Conservation (phyloP, 192 early-diverging fungal species). For the Lunasporangiospora selenospora region DNA sequence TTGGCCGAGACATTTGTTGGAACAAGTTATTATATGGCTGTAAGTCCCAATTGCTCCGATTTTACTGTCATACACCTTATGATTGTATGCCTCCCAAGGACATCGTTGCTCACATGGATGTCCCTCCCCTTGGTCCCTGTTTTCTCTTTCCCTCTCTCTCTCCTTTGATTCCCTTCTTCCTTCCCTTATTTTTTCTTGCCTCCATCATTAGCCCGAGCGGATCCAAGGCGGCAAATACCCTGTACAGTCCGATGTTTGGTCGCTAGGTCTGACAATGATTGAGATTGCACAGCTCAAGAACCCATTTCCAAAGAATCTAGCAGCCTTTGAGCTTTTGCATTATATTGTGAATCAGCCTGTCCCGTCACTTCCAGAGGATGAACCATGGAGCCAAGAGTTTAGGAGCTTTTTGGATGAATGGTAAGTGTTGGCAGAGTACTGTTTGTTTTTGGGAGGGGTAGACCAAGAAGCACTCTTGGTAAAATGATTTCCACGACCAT, state of each 20-base stretch:
- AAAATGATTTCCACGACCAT: not conserved
- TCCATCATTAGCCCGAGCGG: conserved; percentile 80
- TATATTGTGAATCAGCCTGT: conserved; percentile 92
- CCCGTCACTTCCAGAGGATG: conserved; percentile 74
- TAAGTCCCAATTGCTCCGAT: conserved; percentile 43
- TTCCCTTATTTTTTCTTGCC: not conserved
- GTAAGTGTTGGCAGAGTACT: too few relatives aligned
- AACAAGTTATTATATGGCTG: conserved; percentile 96
- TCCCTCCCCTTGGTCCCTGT: not conserved
- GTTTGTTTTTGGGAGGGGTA: too few relatives aligned
- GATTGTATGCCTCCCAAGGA: not conserved
- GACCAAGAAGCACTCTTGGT: too few relatives aligned
- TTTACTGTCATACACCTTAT: not conserved
- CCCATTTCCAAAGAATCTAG: conserved; percentile 85
- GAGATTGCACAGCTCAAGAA: conserved; percentile 93
- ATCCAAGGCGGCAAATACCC: conserved; percentile 91
- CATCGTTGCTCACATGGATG: not conserved
- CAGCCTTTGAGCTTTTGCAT: conserved; percentile 93
- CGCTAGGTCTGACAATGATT: conserved; percentile 89
- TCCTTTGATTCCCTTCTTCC: not conserved
- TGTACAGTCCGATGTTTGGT: conserved; percentile 97
- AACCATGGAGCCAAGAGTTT: conserved; percentile 64
- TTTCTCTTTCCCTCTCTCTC: too few relatives aligned
- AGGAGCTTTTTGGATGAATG: conserved; percentile 76
- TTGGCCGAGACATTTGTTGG: conserved; percentile 95